Base-by-base conservation (phyloP, 768 basidiomycete species). In the Candolleomyces aberdarensis region DNA sequence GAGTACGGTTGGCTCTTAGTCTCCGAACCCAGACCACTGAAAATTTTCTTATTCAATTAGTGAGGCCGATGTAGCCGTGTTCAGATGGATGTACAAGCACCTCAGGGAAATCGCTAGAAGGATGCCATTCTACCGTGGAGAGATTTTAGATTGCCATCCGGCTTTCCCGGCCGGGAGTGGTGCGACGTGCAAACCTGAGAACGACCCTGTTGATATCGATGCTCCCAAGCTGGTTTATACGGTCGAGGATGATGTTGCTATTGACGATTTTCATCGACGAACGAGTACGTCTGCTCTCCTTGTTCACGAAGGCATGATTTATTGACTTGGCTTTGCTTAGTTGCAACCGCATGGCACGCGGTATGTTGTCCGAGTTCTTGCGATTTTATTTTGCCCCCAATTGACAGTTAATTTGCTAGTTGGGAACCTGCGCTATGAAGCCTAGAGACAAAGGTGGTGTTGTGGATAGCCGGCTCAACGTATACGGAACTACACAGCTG, bases 391-490 rank as follows among this genome's bases (percentile, higher is more conserved):
- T n/a, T 7, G 19, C 15, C 39, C 46, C 41, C 2, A 3, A 3
- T 54, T 13, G 29, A 14, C 11, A 1, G 13, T 6, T 26, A 3
- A 1, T 26, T 31, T 14, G 6, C 5, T 56, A 87, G 85, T 75
- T 85, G 13, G 86, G 86, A 43, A 88, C 86, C 0, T 88, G 86
- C 60, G 81, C 85, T 0, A 88, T 89, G 87, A 87, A 87, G 67
- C 78, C 85, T 3, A 78, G 80, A 19, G 76, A 82, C 17, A 59
- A 77, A 44, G 81, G 79, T 5, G 87, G 87, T 14, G 88, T 89
- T 4, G 84, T 90, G 9, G 85, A 90, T 65, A 56, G 80, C 31
- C 73, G 73, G n/a, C 71, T 89, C 44, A 85, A 85, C 62, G 86
- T 90, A 13, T 87, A 89, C 62, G 86, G 85, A 0, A 76, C 83